Evolutionary conservation across 2,329 filamentous ascomycete species (phyloP).

Genomic region (Aspergillus felis): DNA sequence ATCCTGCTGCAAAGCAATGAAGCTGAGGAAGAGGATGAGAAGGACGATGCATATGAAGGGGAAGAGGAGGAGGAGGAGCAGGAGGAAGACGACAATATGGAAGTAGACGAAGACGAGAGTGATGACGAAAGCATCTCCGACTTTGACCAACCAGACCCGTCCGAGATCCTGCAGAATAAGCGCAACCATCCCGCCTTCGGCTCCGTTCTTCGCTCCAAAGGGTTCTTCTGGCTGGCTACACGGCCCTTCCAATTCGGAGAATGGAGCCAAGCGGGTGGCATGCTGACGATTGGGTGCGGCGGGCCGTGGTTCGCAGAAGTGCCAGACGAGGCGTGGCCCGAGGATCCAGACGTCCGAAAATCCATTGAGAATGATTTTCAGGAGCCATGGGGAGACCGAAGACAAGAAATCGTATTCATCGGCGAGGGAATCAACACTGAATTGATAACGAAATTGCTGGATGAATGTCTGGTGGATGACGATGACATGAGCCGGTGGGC

Average conservation of each 20-base stretch:
- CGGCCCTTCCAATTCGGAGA: constrained; percentile 41
- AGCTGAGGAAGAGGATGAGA: constrained; percentile 22
- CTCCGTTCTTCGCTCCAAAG: constrained; percentile 41
- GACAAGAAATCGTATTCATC: constrained; percentile 72
- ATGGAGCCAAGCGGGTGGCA: constrained; percentile 45
- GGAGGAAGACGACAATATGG: constrained; percentile 21
- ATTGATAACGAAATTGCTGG: constrained; percentile 51
- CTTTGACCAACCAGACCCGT: constrained; percentile 31
- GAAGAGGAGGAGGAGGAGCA: constrained; percentile 15
- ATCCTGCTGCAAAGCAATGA: constrained; percentile 40
- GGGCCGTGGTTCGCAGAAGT: constrained; percentile 58
- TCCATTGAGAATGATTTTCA: constrained; percentile 50
- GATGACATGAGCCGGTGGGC: constrained; percentile 56
- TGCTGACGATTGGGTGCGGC: constrained; percentile 41
- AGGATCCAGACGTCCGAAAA: constrained; percentile 45
- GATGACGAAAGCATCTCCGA: constrained; percentile 22
- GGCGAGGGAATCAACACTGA: constrained; percentile 58
- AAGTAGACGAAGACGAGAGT: constrained; percentile 22
- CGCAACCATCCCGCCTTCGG: constrained; percentile 33
- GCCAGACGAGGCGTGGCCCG: constrained; percentile 49
- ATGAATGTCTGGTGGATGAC: constrained; percentile 60
- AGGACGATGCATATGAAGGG: constrained; percentile 23
- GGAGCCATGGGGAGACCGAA: constrained; percentile 61
- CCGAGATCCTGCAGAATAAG: constrained; percentile 37
- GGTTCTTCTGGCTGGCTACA: constrained; percentile 45